phyloP scores from a whole-genome alignment of 1,139 yeast species.

The Pichia sp. region DNA sequence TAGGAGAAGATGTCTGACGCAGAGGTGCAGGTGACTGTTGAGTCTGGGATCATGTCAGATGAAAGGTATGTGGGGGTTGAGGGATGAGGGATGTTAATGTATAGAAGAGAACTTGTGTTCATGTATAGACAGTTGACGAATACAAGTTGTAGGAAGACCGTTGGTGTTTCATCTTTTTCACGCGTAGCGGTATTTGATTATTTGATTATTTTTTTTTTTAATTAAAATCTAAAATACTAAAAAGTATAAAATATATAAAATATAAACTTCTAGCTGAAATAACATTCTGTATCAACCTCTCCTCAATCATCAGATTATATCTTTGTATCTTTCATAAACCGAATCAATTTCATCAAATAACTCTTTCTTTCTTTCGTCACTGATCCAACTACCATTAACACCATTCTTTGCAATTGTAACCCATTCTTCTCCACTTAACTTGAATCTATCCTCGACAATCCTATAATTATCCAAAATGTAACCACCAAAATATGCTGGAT shows the following conservation, averaged over 20 bases:
- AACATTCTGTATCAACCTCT: background rate
- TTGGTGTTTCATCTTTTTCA: background rate
- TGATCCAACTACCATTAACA: constrained; percentile 68
- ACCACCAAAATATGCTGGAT: constrained; percentile 84
- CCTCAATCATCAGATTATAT: background rate
- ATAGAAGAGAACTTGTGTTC: too few relatives aligned
- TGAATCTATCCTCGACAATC: constrained; percentile 58
- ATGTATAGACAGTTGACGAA: too few relatives aligned
- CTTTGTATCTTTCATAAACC: constrained; percentile 40
- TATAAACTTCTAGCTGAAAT: too few relatives aligned
- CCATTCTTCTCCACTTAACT: constrained; percentile 55
- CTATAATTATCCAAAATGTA: constrained; percentile 69
- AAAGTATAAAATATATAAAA: too few relatives aligned
- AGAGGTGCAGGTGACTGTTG: background rate
- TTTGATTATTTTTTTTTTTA: too few relatives aligned
- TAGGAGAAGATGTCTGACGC: background rate
- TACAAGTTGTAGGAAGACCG: too few relatives aligned
- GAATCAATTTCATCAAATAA: constrained; percentile 39
- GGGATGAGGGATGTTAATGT: background rate
- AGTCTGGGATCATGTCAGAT: background rate
- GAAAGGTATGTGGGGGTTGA: background rate
- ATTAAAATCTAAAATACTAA: too few relatives aligned
- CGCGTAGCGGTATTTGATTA: background rate
- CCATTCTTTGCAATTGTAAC: constrained; percentile 49
- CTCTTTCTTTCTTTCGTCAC: constrained; percentile 41